phyloP scores from a whole-genome alignment of 78 protist species.

The Tieghemostelium lacteum region DNA sequence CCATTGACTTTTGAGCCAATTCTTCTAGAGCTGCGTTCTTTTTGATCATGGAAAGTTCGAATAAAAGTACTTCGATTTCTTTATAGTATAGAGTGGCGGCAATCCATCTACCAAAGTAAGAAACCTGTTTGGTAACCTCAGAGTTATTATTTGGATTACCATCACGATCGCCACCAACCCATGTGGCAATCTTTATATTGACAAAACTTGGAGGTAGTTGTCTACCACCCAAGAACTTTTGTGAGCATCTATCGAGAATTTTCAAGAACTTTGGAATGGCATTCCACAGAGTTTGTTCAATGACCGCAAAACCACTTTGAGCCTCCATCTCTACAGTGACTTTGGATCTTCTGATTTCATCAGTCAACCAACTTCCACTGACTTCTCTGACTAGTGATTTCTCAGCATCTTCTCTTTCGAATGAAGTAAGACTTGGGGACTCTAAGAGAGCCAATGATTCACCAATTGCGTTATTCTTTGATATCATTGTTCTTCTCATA shows the following conservation, averaged over 20 bases:
- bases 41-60: conserved; percentile 77
- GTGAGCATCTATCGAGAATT: conserved; percentile 40
- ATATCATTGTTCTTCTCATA: conserved; percentile 80
- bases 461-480: conserved; percentile 48
- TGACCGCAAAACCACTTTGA: conserved; percentile 68
- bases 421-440: conserved; percentile 1
- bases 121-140: conserved; percentile 31
- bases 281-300: conserved; percentile 83
- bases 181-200: conserved; percentile 56
- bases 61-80: conserved; percentile 79
- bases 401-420: conserved; percentile 28
- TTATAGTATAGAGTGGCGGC: conserved; percentile 61
- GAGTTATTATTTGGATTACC: too few species aligned
- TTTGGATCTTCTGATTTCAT: conserved; percentile 62
- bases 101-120: conserved; percentile 37
- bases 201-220: conserved; percentile 73
- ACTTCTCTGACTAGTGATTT: conserved; percentile 36
- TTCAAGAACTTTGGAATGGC: conserved; percentile 66
- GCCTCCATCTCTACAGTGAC: conserved; percentile 87
- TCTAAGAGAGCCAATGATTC: conserved; percentile 27
- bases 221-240: background rate
- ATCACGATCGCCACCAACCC: conserved; percentile 93
- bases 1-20: conserved; percentile 5
- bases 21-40: conserved; percentile 21
- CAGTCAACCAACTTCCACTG: conserved; percentile 71